phyloP scores from a whole-genome alignment of 2,329 filamentous ascomycete species.

The Dactylellina cionopaga region DNA sequence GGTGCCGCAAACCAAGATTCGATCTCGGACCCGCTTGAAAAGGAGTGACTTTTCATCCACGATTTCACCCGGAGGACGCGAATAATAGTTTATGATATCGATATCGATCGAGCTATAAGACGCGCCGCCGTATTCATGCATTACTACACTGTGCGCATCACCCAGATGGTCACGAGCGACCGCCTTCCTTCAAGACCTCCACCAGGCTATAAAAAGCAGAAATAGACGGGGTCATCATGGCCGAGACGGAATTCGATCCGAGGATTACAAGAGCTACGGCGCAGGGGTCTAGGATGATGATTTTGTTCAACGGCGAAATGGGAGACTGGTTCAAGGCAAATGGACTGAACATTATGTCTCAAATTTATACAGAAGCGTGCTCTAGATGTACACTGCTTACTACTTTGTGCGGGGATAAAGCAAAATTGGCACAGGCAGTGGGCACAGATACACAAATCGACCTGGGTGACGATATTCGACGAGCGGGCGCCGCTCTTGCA shows the following conservation, averaged over 20 bases:
- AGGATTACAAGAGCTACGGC: not conserved
- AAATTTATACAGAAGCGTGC: not conserved
- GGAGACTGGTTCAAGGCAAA: not conserved
- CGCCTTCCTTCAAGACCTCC: not conserved
- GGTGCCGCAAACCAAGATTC: not conserved
- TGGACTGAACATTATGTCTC: not conserved
- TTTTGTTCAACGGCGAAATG: not conserved
- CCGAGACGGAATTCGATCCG: conserved; percentile 11
- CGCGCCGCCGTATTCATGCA: not conserved
- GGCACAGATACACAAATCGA: not conserved
- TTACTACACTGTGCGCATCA: not conserved
- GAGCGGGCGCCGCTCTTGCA: not conserved
- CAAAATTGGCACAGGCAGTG: not conserved
- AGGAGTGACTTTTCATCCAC: not conserved
- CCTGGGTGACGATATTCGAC: not conserved
- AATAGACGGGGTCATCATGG: conserved; percentile 1
- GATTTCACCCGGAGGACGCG: not conserved
- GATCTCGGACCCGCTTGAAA: not conserved
- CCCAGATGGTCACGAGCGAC: not conserved
- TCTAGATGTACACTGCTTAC: not conserved
- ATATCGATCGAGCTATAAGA: not conserved
- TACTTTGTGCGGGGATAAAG: not conserved
- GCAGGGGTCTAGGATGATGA: not conserved
- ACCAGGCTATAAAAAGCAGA: not conserved
- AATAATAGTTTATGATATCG: not conserved